Evolutionary conservation across 169 alveolate genomes (phyloP).

Genomic region (Eimeria necatrix): DNA sequence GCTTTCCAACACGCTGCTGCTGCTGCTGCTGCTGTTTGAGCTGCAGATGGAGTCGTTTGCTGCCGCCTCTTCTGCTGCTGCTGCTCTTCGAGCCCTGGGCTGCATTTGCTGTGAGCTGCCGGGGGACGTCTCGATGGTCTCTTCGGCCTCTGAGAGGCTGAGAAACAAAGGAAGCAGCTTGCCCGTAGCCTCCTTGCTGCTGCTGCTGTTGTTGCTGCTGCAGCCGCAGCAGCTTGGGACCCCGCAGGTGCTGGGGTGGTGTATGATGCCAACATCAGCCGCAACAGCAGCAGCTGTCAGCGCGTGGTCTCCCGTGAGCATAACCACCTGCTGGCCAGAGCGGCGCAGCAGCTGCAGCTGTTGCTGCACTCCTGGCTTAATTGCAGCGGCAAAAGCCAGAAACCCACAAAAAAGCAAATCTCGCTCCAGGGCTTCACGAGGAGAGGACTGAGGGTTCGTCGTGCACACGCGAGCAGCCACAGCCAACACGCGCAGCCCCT

Average conservation of each 20-base stretch:
- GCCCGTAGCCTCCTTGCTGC: constrained; percentile 11
- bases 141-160: not conserved
- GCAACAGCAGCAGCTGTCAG: constrained; percentile 98
- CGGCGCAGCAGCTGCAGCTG: constrained; percentile 92
- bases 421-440: constrained; percentile 23
- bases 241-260: constrained; percentile 22
- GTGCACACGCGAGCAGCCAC: constrained; percentile 84
- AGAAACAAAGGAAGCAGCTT: constrained; percentile 17
- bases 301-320: constrained; percentile 99
- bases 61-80: not conserved
- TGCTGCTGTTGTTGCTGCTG: not conserved
- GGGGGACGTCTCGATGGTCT: not conserved
- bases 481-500: constrained; percentile 33
- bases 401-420: constrained; percentile 96
- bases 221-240: constrained; percentile 42
- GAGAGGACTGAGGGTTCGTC: constrained; percentile 90
- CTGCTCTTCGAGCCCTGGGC: not conserved
- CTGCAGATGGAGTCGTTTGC: constrained; percentile 6
- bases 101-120: not conserved
- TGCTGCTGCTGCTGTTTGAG: constrained; percentile 27
- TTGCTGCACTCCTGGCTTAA: constrained; percentile 92
- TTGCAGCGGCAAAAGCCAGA: constrained; percentile 96
- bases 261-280: constrained; percentile 86
- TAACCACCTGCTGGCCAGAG: constrained; percentile 93
- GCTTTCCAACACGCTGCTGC: not conserved